A percentile compares a stretch with the other conserved stretches of the same genome.
Evolutionary conservation across 169 alveolate genomes (phyloP).

Genomic region (Cryptosporidium muris): DNA sequence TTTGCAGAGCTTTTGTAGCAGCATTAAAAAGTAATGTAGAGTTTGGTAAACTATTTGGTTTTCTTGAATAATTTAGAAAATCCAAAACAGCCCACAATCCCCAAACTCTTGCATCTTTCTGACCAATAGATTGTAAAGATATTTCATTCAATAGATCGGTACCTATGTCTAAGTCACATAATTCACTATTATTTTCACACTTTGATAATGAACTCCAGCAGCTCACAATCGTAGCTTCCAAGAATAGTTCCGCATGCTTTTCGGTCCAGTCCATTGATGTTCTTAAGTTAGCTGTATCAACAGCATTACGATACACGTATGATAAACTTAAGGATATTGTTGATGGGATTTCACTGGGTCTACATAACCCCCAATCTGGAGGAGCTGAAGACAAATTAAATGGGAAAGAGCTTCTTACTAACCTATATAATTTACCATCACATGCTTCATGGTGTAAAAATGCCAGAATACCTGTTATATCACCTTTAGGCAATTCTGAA

Average conservation of each 20-base stretch:
- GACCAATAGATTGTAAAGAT: conserved; percentile 53
- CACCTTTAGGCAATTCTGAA: conserved; percentile 67
- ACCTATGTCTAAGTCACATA: conserved; percentile 53
- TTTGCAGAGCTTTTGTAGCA: conserved; percentile 45
- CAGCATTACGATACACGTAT: conserved; percentile 66
- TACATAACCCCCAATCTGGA: conserved; percentile 68
- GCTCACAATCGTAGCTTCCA: conserved; percentile 65
- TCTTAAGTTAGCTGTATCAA: conserved; percentile 48
- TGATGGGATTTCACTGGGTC: conserved; percentile 63
- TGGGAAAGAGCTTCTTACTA: conserved; percentile 69
- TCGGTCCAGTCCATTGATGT: conserved; percentile 58
- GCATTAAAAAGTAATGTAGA: conserved; percentile 34
- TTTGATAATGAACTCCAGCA: conserved; percentile 70
- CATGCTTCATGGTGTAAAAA: conserved; percentile 67
- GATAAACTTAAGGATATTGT: conserved; percentile 62
- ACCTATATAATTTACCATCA: conserved; percentile 65
- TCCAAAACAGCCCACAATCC: conserved; percentile 70
- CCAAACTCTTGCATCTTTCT: conserved; percentile 61
- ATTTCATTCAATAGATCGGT: conserved; percentile 62
- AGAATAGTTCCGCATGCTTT: conserved; percentile 62
- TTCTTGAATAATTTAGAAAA: conserved; percentile 45
- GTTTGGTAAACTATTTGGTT: conserved; percentile 20
- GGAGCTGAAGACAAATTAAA: conserved; percentile 67
- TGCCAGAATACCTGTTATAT: conserved; percentile 50
- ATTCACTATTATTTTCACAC: conserved; percentile 23